phyloP scores from a whole-genome alignment of 176 grass and related monocot species.

The Bonia amplexicaulis region DNA sequence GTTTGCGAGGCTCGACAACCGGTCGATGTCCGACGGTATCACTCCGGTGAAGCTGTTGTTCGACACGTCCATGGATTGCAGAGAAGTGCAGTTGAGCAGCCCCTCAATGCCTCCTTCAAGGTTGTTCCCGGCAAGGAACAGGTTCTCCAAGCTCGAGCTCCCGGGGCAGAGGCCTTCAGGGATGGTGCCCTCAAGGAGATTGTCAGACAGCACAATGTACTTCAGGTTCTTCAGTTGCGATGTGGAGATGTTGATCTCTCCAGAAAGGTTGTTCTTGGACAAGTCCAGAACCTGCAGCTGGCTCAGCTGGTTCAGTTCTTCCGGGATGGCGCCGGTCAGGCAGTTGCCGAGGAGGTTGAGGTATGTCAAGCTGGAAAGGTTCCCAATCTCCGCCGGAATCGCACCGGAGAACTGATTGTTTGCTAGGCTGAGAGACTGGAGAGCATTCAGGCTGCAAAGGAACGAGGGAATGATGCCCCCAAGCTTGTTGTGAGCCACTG shows the following conservation, averaged over 20 bases:
- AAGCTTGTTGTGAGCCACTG: conserved; percentile 52
- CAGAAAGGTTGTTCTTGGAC: conserved; percentile 75
- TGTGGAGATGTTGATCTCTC: conserved; percentile 50
- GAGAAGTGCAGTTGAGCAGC: conserved; percentile 42
- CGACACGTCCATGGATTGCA: conserved; percentile 59
- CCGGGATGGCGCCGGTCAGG: conserved; percentile 54
- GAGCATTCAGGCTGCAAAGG: conserved; percentile 41
- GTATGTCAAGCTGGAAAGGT: conserved; percentile 52
- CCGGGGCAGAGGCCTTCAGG: conserved; percentile 32
- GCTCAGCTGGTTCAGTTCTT: conserved; percentile 58
- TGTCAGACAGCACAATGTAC: conserved; percentile 70
- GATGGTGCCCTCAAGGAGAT: conserved; percentile 61
- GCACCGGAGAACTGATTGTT: conserved; percentile 54
- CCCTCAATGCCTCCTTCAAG: conserved; percentile 49
- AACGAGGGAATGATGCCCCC: conserved; percentile 53
- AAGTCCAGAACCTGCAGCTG: conserved; percentile 64
- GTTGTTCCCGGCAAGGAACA: conserved; percentile 60
- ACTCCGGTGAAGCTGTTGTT: conserved; percentile 69
- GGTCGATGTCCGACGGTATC: conserved; percentile 51
- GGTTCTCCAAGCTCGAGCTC: conserved; percentile 54
- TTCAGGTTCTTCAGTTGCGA: conserved; percentile 49
- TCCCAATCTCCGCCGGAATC: conserved; percentile 49
- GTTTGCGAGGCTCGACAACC: conserved; percentile 47
- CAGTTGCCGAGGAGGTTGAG: conserved; percentile 81
- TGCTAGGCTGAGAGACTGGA: conserved; percentile 66